Base-by-base conservation (phyloP, 306 rosid genomes). In the Spatholobus suberectus region DNA sequence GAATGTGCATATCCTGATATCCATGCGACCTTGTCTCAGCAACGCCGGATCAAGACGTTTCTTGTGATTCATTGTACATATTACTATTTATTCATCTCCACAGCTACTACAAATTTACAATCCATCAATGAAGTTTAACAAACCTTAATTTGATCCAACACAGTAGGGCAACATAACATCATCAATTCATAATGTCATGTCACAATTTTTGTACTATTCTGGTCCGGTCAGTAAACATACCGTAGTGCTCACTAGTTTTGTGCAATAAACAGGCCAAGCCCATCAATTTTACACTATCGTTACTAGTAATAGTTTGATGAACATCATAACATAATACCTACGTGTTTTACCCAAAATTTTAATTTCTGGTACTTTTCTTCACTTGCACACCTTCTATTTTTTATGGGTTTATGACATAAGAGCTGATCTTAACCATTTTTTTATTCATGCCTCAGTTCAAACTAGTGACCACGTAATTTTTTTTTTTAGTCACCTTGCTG, bases 21-120 rank as follows among this genome's bases (percentile, higher is more conserved):
- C 41, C 68, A 61, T 14, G 4, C 40, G 10, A 61, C 68, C 37
- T 26, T 27, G 89, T 47, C 94, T 88, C 77, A 86, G 81, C 78
- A 87, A 85, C 4, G 94, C 94, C 0, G 86, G 90, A 70, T 92
- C 91, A 23, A 89, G 79, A 21, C 83, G 86, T 6, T 88, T 89
- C 80, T 87, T 84, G 90, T 55, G 23, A 51, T 17, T 17, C 24
- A 8, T 89, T 2, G 94, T 89, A 24, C 82, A 87, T 70, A 87
- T 86, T 0, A 92, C 49, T 52, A 89, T 86, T 66, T 87, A 44
- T 69, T 87, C 88, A 17, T 89, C 92, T 66, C 94, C 90, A 55
- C 97, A 86, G 83, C 4, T 91, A 87, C 94, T 49, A 49, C 8
- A 52, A 18, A 18, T 52, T 49, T 94, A 92, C 76, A 92, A 76